These are phyloP conservation scores for Dendrobium officinale DNA, from an alignment of 106 monocot species.

Conservation along the genomic window DNA sequence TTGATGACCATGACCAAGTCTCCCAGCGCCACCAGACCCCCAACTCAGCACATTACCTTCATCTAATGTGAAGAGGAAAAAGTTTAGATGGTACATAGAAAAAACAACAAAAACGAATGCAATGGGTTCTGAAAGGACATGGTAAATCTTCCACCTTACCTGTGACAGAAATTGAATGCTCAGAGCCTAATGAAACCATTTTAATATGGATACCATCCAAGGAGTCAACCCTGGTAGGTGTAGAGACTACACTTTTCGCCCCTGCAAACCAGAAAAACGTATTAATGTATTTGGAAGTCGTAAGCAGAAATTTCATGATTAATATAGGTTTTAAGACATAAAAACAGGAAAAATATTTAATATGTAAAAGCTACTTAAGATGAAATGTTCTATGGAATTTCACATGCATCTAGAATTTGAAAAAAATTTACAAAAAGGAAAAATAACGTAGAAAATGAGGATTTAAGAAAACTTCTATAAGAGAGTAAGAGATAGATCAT, in stretches of 20 bases:
- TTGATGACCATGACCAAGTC: constrained; percentile 87
- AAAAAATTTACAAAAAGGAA: too few relatives aligned
- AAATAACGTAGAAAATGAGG: too few relatives aligned
- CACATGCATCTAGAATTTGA: too few relatives aligned
- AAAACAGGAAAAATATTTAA: not conserved
- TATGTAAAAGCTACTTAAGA: too few relatives aligned
- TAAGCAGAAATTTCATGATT: not conserved
- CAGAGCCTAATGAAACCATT: constrained; percentile 72
- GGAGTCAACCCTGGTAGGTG: constrained; percentile 62
- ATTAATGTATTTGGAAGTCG: not conserved
- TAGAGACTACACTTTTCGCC: constrained; percentile 36
- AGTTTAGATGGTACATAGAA: not conserved
- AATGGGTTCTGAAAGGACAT: not conserved
- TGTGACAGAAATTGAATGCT: constrained; percentile 91
- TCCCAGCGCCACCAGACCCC: constrained; percentile 85
- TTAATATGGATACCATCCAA: constrained; percentile 54
- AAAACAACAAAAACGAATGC: not conserved
- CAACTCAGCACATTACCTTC: constrained; percentile 79
- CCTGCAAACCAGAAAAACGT: constrained; percentile 16
- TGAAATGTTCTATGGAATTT: too few relatives aligned
- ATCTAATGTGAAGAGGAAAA: constrained; percentile 25
- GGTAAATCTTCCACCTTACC: constrained; percentile 29
- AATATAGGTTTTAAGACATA: not conserved
- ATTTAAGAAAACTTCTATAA: too few relatives aligned
- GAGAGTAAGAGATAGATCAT: too few relatives aligned